Percentiles rank a stretch among this genome's conserved stretches.
phyloP scores from a whole-genome alignment of 2,329 filamentous ascomycete species.

The Phaeoacremonium minimum region DNA sequence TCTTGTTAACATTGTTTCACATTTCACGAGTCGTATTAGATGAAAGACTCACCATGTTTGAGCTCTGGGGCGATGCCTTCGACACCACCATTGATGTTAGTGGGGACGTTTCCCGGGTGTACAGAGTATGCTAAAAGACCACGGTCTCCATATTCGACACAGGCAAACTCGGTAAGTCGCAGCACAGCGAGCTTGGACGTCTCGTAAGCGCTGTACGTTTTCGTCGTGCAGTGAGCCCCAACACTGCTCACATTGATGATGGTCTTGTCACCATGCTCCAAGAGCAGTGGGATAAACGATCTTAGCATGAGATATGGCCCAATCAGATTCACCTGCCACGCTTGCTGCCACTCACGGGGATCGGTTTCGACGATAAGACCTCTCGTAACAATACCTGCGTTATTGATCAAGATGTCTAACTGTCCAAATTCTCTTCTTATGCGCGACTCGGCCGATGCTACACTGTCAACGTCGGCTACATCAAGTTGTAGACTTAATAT shows the following conservation, averaged over 20 bases:
- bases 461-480: too few relatives aligned
- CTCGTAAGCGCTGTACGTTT: conserved; percentile 36
- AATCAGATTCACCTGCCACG: not conserved
- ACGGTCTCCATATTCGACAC: conserved; percentile 36
- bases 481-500: too few relatives aligned
- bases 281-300: not conserved
- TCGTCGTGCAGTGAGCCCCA: conserved; percentile 28
- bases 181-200: conserved; percentile 43
- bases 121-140: conserved; percentile 34
- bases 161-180: conserved; percentile 43
- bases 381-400: too few relatives aligned
- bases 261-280: conserved; percentile 21
- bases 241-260: conserved; percentile 43
- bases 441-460: too few relatives aligned
- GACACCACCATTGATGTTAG: conserved; percentile 19
- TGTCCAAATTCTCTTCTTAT: too few relatives aligned
- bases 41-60: not conserved
- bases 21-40: too few relatives aligned
- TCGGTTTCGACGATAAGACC: conserved; percentile 17
- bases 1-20: too few relatives aligned
- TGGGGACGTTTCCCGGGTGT: conserved; percentile 33
- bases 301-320: not conserved
- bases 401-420: too few relatives aligned
- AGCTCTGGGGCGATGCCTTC: not conserved
- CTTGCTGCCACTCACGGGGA: not conserved